Evolutionary conservation across 1,284 basidiomycete genomes (phyloP), one percentile per base, ranked within the genome.

Genomic region (Moesziomyces antarcticus): DNA sequence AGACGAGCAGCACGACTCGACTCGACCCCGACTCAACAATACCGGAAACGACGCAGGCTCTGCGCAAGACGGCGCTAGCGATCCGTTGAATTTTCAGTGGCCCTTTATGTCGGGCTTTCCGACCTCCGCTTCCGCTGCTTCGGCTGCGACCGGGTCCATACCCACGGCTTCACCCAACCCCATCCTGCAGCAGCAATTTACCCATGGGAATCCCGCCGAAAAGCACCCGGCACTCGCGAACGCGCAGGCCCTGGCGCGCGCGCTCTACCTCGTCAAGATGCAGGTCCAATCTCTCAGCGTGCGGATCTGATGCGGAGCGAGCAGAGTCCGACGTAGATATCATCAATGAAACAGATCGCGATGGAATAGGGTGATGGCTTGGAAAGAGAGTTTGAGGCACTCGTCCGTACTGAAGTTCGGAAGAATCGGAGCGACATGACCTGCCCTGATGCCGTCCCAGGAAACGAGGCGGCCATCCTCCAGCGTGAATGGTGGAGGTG

Each of bases 161-260:
- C 54, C 50, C 21, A 30, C 30, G 20, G 51, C 56, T 3, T 40
- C 54, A 2, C 37, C 55, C 11, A 45, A 62, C n/a, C 65, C 66
- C 3, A 59, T 69, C 11, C n/a, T 45, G 25, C 66, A 69, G 56
- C 59, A 66, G 20, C 58, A 66, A 27, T 30, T 58, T 7, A 46
- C 56, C n/a, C 59, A 62, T 37, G 64, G 64, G 30, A 69, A 69
- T 24, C 56, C 66, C 14, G 66, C 62, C 21, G 72, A 74, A n/a
- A 66, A 69, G 52, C 73, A 75, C 48, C 73, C 73, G 1, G 69
- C 73, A 6, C 65, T 73, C 13, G 64, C 71, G 14, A 75, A 68
- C 33, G 73, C 73, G 4, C 65, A 73, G 49, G 64, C 65, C 20
- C 64, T 75, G 1, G 69, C 66, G 13, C 51, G 65, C 7, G 61